A percentile compares a stretch with the other conserved stretches of the same genome.
phyloP scores from a whole-genome alignment of 164 flowering plant genomes.

The Liquidambar formosana region DNA sequence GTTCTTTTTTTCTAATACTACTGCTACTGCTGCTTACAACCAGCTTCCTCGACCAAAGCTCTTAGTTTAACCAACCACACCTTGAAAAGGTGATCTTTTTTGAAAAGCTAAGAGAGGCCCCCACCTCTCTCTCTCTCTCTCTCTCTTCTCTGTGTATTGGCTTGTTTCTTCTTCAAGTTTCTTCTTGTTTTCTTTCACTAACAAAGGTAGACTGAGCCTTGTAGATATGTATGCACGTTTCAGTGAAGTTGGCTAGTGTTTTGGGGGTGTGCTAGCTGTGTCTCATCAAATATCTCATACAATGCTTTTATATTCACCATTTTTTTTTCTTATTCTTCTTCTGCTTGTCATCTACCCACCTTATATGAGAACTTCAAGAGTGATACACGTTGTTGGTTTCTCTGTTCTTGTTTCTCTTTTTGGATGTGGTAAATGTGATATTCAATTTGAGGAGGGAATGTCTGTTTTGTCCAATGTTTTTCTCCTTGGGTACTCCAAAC shows the following conservation, averaged over 20 bases:
- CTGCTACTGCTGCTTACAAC: constrained; percentile 14
- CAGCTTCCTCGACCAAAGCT: constrained; percentile 36
- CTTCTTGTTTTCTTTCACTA: constrained; percentile 23
- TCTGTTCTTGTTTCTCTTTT: no score
- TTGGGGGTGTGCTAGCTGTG: no score
- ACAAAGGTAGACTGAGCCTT: constrained; percentile 11
- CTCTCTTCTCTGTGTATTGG: constrained; percentile 8
- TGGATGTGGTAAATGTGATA: no score
- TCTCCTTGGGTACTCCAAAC: constrained; percentile 23
- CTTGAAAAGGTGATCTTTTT: constrained; percentile 58
- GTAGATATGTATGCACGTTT: no score
- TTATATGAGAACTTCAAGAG: no score
- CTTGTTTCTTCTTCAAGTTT: constrained; percentile 6
- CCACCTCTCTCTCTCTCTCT: constrained; percentile 25
- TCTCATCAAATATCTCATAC: no score
- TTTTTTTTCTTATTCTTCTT: no score
- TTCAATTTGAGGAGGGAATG: constrained; percentile 16
- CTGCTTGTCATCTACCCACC: no score
- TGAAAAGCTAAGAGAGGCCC: constrained; percentile 32
- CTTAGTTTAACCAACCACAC: constrained; percentile 16
- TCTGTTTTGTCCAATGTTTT: constrained; percentile 3
- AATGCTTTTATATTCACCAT: no score
- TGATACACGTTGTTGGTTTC: no score
- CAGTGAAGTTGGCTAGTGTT: no score
- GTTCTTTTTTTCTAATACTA: constrained; percentile 18